phyloP scores from a whole-genome alignment of 306 rosid species.

The Cicer arietinum region DNA sequence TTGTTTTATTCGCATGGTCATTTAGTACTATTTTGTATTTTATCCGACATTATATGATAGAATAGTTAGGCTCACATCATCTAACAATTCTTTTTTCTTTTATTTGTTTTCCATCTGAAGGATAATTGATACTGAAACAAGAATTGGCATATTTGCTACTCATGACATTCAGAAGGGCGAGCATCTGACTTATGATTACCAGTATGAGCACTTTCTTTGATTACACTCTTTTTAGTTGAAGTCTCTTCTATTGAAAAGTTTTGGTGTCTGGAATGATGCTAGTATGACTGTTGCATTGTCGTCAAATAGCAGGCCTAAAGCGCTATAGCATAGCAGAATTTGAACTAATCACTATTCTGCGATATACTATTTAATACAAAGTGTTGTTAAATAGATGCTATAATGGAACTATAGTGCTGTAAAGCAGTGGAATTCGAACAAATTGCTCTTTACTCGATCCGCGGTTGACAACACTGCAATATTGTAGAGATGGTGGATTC shows the following conservation, averaged over 20 bases:
- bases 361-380: too few relatives aligned
- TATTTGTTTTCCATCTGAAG: constrained; percentile 48
- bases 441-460: too few relatives aligned
- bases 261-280: constrained; percentile 21
- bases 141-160: constrained; percentile 91
- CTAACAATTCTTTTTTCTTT: constrained; percentile 38
- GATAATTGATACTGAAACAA: constrained; percentile 94
- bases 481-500: constrained; percentile 44
- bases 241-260: constrained; percentile 15
- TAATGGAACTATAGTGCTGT: too few relatives aligned
- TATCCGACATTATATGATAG: constrained; percentile 16
- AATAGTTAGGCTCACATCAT: not conserved
- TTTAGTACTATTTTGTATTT: constrained; percentile 16
- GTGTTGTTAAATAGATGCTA: too few relatives aligned
- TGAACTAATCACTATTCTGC: too few relatives aligned
- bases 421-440: too few relatives aligned
- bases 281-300: not conserved
- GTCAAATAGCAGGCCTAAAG: too few relatives aligned
- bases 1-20: constrained; percentile 45
- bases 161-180: constrained; percentile 77
- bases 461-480: not conserved
- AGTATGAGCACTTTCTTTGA: constrained; percentile 65
- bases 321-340: too few relatives aligned
- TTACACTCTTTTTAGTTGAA: constrained; percentile 34
- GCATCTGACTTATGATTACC: constrained; percentile 95